Evolutionary conservation across 192 early-diverging fungal genomes (phyloP).

Genomic region (Coemansia sp.): DNA sequence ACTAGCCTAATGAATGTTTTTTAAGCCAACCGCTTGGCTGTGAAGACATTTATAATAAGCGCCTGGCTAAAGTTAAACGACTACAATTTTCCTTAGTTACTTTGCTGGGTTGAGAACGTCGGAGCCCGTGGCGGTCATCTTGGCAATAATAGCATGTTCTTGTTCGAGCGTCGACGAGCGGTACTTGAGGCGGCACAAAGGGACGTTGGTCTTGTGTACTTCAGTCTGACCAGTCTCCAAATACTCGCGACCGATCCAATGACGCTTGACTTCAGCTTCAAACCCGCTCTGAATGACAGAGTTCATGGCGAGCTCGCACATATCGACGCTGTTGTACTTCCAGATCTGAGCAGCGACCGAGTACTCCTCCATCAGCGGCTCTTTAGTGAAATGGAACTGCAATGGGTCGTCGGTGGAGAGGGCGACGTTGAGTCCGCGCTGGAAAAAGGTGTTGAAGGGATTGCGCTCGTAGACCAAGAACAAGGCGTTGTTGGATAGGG

Average conservation of each 20-base stretch:
- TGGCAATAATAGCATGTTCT: slow-evolving; percentile 56
- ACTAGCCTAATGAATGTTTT: too few relatives aligned
- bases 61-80: too few relatives aligned
- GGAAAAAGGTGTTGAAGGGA: slow-evolving; percentile 87
- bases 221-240: slow-evolving; percentile 73
- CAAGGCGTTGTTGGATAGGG: slow-evolving; percentile 94
- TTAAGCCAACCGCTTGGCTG: too few relatives aligned
- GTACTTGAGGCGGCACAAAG: slow-evolving; percentile 80
- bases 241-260: slow-evolving; percentile 85
- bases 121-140: slow-evolving; percentile 12
- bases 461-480: slow-evolving; percentile 94
- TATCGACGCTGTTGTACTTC: slow-evolving; percentile 87
- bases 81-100: background rate
- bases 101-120: background rate
- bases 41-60: too few relatives aligned
- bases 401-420: slow-evolving; percentile 95
- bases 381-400: slow-evolving; percentile 96
- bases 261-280: slow-evolving; percentile 84
- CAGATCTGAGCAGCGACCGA: slow-evolving; percentile 95
- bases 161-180: slow-evolving; percentile 84
- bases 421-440: slow-evolving; percentile 90
- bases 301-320: slow-evolving; percentile 94
- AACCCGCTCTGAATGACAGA: slow-evolving; percentile 89
- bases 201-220: slow-evolving; percentile 92
- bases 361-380: slow-evolving; percentile 97